Evolutionary conservation across 257 asterid genomes (phyloP).

Genomic region (Solanum phureja): DNA sequence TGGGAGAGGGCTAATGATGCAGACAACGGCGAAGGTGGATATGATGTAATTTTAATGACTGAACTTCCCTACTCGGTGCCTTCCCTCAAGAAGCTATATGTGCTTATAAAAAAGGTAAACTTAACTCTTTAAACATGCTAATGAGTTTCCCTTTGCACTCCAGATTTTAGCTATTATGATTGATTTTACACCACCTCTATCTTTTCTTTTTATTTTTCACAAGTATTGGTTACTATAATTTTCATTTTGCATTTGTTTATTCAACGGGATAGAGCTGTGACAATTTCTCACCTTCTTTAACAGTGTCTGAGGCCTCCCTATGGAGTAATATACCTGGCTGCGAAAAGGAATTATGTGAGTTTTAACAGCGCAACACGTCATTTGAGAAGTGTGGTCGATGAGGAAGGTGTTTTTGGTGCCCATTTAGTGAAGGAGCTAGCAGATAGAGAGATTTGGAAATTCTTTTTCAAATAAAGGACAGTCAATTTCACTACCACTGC

Average conservation of each 20-base stretch:
- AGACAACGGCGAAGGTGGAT: conserved; percentile 24
- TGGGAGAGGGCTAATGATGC: conserved; percentile 25
- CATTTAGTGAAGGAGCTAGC: conserved; percentile 25
- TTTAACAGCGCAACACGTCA: conserved; percentile 24
- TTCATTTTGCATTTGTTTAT: background rate
- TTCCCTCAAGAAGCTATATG: conserved; percentile 24
- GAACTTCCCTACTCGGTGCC: conserved; percentile 24
- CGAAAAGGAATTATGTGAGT: conserved; percentile 20
- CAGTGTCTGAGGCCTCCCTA: conserved; percentile 31
- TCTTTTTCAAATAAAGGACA: conserved; percentile 16
- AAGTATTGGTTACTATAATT: background rate
- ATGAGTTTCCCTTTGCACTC: background rate
- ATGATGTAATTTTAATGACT: conserved; percentile 23
- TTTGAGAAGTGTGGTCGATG: conserved; percentile 20
- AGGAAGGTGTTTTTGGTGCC: conserved; percentile 27
- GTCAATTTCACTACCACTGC: background rate
- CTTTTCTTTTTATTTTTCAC: background rate
- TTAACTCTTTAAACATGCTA: background rate
- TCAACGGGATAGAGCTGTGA: background rate
- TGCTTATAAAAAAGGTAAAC: conserved; percentile 20
- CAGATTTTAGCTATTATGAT: background rate
- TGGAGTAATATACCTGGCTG: conserved; percentile 28
- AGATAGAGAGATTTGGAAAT: conserved; percentile 29
- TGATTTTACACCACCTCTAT: background rate
- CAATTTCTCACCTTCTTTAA: background rate